phyloP scores from a whole-genome alignment of 148 eudicot genomes.

The Chenopodium formosanum region DNA sequence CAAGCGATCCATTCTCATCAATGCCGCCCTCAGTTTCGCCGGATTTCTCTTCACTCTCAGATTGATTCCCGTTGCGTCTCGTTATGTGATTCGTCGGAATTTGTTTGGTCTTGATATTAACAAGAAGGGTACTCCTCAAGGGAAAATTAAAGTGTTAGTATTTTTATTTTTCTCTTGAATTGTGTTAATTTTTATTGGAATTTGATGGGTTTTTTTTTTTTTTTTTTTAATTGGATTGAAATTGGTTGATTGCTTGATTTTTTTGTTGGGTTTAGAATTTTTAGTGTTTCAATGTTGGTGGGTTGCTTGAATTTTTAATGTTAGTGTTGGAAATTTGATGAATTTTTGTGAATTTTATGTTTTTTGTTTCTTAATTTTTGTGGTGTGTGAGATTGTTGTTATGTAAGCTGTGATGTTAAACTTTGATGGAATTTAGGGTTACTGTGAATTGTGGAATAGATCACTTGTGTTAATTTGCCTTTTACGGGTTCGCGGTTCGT shows the following conservation, averaged over 20 bases:
- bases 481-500: too few relatives aligned
- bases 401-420: neutral
- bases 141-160: conserved; percentile 73
- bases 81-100: conserved; percentile 69
- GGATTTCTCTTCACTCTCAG: conserved; percentile 57
- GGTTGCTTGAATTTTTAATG: neutral
- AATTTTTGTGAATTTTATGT: too few relatives aligned
- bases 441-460: too few relatives aligned
- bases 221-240: neutral
- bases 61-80: conserved; percentile 85
- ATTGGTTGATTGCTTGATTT: neutral
- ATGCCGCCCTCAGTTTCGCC: conserved; percentile 46
- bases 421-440: neutral
- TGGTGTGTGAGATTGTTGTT: neutral
- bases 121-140: conserved; percentile 84
- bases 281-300: neutral
- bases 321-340: neutral
- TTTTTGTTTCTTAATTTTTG: too few relatives aligned
- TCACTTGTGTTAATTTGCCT: too few relatives aligned
- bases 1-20: conserved; percentile 66
- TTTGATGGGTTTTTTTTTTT: neutral
- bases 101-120: conserved; percentile 90
- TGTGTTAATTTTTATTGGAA: neutral
- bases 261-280: neutral
- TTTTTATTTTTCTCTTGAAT: neutral